Conservation (phyloP, 2,329 filamentous ascomycete genomes). For the Neonectria sp. region DNA sequence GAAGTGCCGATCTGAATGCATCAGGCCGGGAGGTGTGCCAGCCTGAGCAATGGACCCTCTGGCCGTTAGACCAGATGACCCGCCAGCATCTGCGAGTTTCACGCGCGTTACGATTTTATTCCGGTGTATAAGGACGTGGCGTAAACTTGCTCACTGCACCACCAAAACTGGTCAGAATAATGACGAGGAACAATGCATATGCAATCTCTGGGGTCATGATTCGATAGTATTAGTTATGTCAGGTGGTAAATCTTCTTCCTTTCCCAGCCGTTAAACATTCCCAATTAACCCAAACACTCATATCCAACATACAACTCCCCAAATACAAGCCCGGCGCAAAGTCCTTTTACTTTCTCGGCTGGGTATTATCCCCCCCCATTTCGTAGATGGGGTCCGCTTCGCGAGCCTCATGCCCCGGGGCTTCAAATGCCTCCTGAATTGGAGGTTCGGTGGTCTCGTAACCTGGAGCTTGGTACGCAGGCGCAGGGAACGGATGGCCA, state of each 20-base stretch:
- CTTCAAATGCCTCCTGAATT: neutral
- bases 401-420: constrained; percentile 1
- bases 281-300: neutral
- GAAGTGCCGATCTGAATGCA: neutral
- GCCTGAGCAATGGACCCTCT: neutral
- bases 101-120: neutral
- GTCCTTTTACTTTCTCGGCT: neutral
- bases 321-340: neutral
- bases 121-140: too few species aligned
- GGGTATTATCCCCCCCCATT: neutral
- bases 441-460: neutral
- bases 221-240: neutral
- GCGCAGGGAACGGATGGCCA: constrained; percentile 6
- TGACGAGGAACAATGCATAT: neutral
- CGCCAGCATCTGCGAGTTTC: neutral
- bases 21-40: constrained; percentile 5
- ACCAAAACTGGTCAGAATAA: neutral
- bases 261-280: neutral
- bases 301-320: neutral
- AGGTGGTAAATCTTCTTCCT: neutral
- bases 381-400: constrained; percentile 1
- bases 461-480: neutral
- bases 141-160: too few species aligned
- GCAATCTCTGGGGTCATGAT: neutral
- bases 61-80: neutral